Evolutionary conservation across 139 green algal species (phyloP).

Genomic region (Limnomonas spitsbergensis): DNA sequence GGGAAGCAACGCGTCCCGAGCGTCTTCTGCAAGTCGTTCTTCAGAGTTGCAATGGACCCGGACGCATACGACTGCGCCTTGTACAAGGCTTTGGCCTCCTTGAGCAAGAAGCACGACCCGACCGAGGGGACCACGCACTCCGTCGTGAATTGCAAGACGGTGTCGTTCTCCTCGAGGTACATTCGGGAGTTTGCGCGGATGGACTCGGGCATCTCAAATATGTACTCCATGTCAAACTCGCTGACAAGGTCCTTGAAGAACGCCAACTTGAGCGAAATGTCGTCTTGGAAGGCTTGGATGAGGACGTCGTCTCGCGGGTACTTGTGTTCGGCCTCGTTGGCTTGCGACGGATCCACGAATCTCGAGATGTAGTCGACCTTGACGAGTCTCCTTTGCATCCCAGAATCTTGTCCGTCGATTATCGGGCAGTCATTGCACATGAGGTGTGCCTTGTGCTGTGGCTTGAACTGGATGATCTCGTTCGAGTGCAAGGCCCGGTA

Average conservation of each 20-base stretch:
- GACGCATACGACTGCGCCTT: too few species aligned
- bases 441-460: neutral
- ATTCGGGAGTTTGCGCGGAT: neutral
- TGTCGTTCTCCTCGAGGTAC: conserved; percentile 4
- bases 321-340: neutral
- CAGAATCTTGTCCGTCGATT: conserved; percentile 3
- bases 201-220: neutral
- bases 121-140: neutral
- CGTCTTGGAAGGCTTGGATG: neutral
- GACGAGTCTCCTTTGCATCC: neutral
- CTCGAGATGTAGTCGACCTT: conserved; percentile 12
- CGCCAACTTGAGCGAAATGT: neutral
- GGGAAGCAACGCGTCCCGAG: too few species aligned
- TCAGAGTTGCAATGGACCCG: too few species aligned
- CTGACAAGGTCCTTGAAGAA: conserved; percentile 4
- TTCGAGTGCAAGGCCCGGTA: conserved; percentile 6
- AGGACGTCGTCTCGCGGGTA: neutral
- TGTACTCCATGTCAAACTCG: neutral
- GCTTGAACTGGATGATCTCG: neutral
- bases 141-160: neutral
- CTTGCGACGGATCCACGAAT: conserved; percentile 9
- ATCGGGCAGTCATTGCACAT: conserved; percentile 16
- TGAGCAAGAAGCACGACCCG: too few species aligned
- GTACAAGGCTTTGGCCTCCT: too few species aligned
- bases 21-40: too few species aligned